phyloP scores from a whole-genome alignment of 106 monocot genomes.

The Narthecium ossifragum region DNA sequence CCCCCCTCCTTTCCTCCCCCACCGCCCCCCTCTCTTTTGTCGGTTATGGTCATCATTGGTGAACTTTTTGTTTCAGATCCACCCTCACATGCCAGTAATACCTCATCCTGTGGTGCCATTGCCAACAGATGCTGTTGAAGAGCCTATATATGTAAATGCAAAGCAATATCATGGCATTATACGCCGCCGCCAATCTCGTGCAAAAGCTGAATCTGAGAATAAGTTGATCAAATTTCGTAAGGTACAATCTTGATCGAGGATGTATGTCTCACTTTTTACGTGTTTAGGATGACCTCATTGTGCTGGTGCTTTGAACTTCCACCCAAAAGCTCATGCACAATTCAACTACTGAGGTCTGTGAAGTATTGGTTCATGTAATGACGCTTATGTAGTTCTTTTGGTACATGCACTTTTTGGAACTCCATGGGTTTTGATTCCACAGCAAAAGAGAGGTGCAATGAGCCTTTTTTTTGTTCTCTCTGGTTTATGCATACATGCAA shows the following conservation, averaged over 20 bases:
- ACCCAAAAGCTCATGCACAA: not conserved
- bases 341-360: not conserved
- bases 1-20: not conserved
- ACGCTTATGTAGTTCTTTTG: not conserved
- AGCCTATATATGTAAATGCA: slow-evolving; percentile 24
- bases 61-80: slow-evolving; percentile 9
- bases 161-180: slow-evolving; percentile 23
- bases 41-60: too few relatives aligned
- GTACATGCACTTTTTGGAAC: too few relatives aligned
- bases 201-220: slow-evolving; percentile 23
- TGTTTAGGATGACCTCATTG: not conserved
- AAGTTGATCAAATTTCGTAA: slow-evolving; percentile 17
- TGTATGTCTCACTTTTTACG: not conserved
- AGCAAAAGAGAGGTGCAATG: too few relatives aligned
- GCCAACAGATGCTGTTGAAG: slow-evolving; percentile 17
- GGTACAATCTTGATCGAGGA: not conserved
- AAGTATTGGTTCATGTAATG: not conserved
- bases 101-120: slow-evolving; percentile 12
- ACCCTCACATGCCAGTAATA: slow-evolving; percentile 7
- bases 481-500: too few relatives aligned
- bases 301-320: not conserved
- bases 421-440: too few relatives aligned
- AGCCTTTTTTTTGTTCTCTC: too few relatives aligned
- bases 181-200: slow-evolving; percentile 15
- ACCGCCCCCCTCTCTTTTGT: too few relatives aligned